Percentiles rank a stretch among this genome's conserved stretches.
Evolutionary conservation across 2,329 filamentous ascomycete genomes (phyloP).

Genomic region (Iodosphaeria phyllophila): DNA sequence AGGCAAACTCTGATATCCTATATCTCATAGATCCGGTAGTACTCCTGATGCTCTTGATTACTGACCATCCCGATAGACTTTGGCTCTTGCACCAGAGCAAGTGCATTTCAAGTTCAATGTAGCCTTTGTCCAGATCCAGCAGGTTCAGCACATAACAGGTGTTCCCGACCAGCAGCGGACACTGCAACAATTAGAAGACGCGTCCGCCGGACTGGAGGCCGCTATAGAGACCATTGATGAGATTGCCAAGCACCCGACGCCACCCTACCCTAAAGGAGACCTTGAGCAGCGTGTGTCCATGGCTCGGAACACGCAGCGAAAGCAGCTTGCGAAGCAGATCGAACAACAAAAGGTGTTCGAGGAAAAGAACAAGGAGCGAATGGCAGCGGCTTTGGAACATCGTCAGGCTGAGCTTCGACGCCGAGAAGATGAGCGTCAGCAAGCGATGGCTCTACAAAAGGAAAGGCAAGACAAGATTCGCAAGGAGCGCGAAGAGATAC

Average conservation of each 20-base stretch:
- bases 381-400: constrained; percentile 60
- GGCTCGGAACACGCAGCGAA: constrained; percentile 86
- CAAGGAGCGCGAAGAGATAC: constrained; percentile 70
- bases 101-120: constrained; percentile 94
- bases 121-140: constrained; percentile 89
- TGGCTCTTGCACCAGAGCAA: constrained; percentile 63
- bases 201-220: constrained; percentile 62
- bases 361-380: constrained; percentile 75
- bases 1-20: constrained; percentile 6
- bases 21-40: background rate
- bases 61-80: constrained; percentile 32
- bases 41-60: background rate
- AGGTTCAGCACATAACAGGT: constrained; percentile 62
- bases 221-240: constrained; percentile 59
- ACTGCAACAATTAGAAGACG: constrained; percentile 62
- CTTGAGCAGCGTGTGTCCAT: constrained; percentile 94
- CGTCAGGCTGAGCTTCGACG: constrained; percentile 64
- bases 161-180: constrained; percentile 62
- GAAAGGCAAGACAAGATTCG: constrained; percentile 65
- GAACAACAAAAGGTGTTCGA: constrained; percentile 82
- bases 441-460: constrained; percentile 46
- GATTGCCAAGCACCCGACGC: constrained; percentile 40
- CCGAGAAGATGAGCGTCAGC: constrained; percentile 59
- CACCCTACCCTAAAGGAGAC: constrained; percentile 79
- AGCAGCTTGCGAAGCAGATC: constrained; percentile 73